Conservation (phyloP, 768 basidiomycete species). For the Lactarius quietus region DNA sequence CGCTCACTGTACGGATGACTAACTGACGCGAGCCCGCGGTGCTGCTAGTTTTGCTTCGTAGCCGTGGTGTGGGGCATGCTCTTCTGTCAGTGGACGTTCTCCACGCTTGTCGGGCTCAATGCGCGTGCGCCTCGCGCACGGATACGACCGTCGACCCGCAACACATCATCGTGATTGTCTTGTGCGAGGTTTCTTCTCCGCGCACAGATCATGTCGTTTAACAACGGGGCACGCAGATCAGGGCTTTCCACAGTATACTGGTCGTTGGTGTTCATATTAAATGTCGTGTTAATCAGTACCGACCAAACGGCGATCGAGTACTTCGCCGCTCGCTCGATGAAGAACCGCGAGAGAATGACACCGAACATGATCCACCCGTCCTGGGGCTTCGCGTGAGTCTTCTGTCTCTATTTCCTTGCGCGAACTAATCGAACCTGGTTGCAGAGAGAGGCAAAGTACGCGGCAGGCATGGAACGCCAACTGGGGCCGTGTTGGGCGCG, state of each 20-base stretch:
- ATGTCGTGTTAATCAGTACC: conserved; percentile 54
- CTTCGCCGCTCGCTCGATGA: conserved; percentile 53
- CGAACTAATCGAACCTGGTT: background rate
- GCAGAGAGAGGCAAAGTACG: conserved; percentile 49
- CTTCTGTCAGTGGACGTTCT: conserved; percentile 61
- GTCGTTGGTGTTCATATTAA: conserved; percentile 48
- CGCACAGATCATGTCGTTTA: background rate
- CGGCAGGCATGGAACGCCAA: conserved; percentile 64
- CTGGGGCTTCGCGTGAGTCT: conserved; percentile 53
- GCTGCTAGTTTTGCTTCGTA: conserved; percentile 72
- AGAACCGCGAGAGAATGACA: conserved; percentile 55
- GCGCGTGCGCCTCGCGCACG: conserved; percentile 34
- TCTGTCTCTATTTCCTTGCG: too few species aligned
- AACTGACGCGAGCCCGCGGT: background rate
- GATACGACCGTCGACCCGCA: conserved; percentile 53
- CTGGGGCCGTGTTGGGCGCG: conserved; percentile 71
- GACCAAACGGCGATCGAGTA: conserved; percentile 83
- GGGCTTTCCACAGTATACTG: conserved; percentile 75
- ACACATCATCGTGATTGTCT: conserved; percentile 63
- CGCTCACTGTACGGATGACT: background rate
- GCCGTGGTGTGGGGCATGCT: conserved; percentile 63
- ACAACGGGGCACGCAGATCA: conserved; percentile 41
- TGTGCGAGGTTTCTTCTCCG: conserved; percentile 48
- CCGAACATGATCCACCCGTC: conserved; percentile 51
- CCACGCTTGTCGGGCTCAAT: conserved; percentile 54